Conservation (phyloP, 305 asterid species). For the Coffea humblotiana region DNA sequence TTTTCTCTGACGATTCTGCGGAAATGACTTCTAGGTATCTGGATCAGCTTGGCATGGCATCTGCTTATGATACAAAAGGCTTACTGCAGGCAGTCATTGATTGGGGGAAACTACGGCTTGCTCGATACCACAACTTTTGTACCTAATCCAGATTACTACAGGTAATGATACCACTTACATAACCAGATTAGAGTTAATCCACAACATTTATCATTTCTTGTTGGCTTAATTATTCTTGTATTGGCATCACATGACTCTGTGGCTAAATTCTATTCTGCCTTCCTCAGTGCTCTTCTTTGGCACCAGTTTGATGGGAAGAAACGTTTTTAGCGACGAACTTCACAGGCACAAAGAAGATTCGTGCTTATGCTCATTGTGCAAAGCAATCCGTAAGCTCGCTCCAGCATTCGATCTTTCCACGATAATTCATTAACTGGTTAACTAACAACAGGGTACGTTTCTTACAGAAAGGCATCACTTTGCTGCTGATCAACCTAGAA, state of each 20-base stretch:
- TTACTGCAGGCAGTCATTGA: constrained; percentile 76
- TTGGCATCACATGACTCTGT: neutral
- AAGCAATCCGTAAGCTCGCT: constrained; percentile 64
- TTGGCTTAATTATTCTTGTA: neutral
- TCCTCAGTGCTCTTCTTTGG: constrained; percentile 90
- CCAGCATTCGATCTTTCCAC: neutral
- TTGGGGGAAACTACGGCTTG: constrained; percentile 92
- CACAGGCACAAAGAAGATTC: constrained; percentile 48
- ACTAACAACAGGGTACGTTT: constrained; percentile 7
- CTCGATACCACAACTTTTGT: constrained; percentile 67
- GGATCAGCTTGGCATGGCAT: constrained; percentile 81
- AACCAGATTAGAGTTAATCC: neutral
- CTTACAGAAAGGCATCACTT: constrained; percentile 68
- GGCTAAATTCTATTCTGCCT: neutral
- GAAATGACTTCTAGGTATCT: constrained; percentile 51
- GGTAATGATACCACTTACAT: constrained; percentile 32
- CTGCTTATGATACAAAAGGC: constrained; percentile 70
- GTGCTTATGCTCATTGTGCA: constrained; percentile 88
- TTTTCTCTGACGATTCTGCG: neutral
- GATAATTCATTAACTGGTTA: neutral
- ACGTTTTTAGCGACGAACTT: constrained; percentile 58
- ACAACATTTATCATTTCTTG: neutral
- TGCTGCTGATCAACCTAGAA: constrained; percentile 77
- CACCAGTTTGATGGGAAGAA: constrained; percentile 79
- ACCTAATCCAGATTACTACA: constrained; percentile 95